Base-by-base conservation (phyloP, 208 protist species). In the Naegleria lovaniensis region DNA sequence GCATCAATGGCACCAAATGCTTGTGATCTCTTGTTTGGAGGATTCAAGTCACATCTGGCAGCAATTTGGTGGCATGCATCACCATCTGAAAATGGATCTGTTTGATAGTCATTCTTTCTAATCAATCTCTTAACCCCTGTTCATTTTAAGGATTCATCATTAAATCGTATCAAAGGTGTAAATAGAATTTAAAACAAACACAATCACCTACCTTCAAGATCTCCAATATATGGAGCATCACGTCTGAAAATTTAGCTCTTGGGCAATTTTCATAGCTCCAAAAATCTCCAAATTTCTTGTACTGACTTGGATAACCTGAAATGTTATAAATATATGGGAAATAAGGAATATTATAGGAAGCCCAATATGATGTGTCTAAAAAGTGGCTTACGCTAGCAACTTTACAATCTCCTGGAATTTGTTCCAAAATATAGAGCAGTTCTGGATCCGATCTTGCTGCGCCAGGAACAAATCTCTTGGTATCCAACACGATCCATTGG, bases 401-500 rank as follows among this genome's bases (percentile, higher is more conserved):
- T 13, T 90, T 90, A 9, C 95, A 91, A 15, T 86, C 67, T 29
- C 94, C 94, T 51, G 95, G 96, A 75, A 97, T 92, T 91, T 97
- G 96, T 91, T 98, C 96, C 7, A 94, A 89, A 19, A 97, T 93
- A 92, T 92, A 95, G 39, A 97, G 91, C 0, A 85, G n/a, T 3
- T 92, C 89, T 15, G 41, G n/a, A 25, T 92, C 92, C 25, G 43
- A 36, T 67, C 9, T 41, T 67, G 52, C 16, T 67, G 11, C 16
- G 59, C 58, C 91, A 19, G 92, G 76, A 51, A 91, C 92, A 41
- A 94, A 95, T 29, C 92, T 89, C 9, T 95, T 95, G 79, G 95
- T 93, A 90, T 97, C 94, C 4, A 98, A n/a, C 36, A 98, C 92
- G 88, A 98, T 95, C 92, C 94, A 98, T 92, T 98, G 96, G 90